Evolutionary conservation across 441 rosid species (phyloP).

Genomic region (Erysimum cheiri): DNA sequence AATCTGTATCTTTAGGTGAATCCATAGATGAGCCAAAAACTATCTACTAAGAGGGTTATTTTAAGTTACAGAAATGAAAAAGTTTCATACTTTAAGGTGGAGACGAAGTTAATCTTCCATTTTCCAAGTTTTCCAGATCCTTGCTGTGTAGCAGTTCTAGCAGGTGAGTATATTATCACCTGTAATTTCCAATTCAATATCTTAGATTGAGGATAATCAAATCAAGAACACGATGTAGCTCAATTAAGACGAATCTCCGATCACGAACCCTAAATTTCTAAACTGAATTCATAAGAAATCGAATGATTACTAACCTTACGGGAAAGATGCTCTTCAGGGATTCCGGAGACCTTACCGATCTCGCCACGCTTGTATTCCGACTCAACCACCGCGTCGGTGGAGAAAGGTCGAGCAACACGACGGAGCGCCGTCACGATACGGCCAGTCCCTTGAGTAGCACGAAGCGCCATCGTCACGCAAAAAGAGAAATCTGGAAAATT

Average conservation of each 20-base stretch:
- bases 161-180: conserved; percentile 89
- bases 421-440: conserved; percentile 48
- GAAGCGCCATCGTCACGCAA: conserved; percentile 60
- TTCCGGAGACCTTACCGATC: conserved; percentile 83
- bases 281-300: neutral
- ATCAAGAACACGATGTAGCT: conserved; percentile 6
- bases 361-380: conserved; percentile 73
- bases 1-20: neutral
- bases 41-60: neutral
- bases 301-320: conserved; percentile 54
- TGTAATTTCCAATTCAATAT: conserved; percentile 34
- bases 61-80: neutral
- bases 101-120: conserved; percentile 86
- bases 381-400: conserved; percentile 75
- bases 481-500: conserved; percentile 36
- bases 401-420: conserved; percentile 58
- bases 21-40: neutral
- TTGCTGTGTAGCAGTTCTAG: conserved; percentile 87
- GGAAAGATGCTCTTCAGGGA: conserved; percentile 80
- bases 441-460: conserved; percentile 58
- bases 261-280: conserved; percentile 25
- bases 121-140: conserved; percentile 91
- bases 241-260: conserved; percentile 23
- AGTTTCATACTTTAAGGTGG: conserved; percentile 72
- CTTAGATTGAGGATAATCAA: conserved; percentile 1